Percentiles rank a stretch among this genome's conserved stretches.
Conservation (phyloP, 495 filamentous ascomycete genomes). For the Cercophora sp. region DNA sequence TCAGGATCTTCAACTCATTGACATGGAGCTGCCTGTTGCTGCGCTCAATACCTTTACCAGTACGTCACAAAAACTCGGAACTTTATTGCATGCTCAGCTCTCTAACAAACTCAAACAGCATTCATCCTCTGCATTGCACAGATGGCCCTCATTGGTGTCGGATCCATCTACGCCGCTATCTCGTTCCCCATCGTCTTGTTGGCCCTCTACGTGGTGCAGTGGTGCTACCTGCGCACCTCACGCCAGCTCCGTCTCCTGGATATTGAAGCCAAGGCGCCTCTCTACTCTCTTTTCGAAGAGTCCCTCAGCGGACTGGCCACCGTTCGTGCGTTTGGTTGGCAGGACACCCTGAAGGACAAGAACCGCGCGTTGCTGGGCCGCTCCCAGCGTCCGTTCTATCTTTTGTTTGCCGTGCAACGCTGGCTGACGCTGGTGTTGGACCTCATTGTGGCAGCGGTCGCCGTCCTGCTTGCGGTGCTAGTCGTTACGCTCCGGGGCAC, state of each 20-base stretch:
- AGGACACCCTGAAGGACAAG: conserved; percentile 20
- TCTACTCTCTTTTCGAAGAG: conserved; percentile 61
- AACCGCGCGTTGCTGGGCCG: conserved; percentile 31
- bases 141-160: conserved; percentile 39
- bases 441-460: conserved; percentile 38
- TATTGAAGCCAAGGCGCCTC: conserved; percentile 58
- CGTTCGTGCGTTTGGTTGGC: conserved; percentile 48
- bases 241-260: conserved; percentile 62
- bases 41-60: conserved; percentile 25
- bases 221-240: conserved; percentile 61
- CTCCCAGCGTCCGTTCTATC: conserved; percentile 43
- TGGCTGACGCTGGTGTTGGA: conserved; percentile 46
- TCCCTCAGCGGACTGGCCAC: conserved; percentile 37
- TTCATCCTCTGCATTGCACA: conserved; percentile 32
- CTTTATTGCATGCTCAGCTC: background rate
- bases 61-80: too few species aligned
- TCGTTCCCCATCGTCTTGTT: conserved; percentile 28
- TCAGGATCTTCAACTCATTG: conserved; percentile 59
- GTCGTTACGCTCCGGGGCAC: conserved; percentile 30
- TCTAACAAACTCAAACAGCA: conserved; percentile 2
- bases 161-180: conserved; percentile 42
- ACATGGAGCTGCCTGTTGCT: conserved; percentile 49
- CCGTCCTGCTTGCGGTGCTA: conserved; percentile 44
- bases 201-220: conserved; percentile 53
- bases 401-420: conserved; percentile 41